Percentiles rank a stretch among this genome's conserved stretches.
These are phyloP conservation scores for Backusella westeae DNA, from an alignment of 192 early-diverging fungal genomes.

Conservation along the genomic window DNA sequence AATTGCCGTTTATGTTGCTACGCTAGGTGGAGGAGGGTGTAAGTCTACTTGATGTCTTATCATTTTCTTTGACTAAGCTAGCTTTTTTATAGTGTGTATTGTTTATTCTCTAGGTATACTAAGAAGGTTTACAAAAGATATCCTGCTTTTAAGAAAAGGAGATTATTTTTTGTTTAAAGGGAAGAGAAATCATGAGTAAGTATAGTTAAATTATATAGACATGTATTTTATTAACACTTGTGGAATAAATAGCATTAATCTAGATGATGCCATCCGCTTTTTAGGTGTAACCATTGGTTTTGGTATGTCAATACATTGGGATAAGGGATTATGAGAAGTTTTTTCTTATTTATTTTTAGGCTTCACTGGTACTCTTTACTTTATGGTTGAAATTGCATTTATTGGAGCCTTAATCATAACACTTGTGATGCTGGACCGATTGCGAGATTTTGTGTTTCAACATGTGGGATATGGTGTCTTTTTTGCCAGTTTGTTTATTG, in stretches of 20 bases:
- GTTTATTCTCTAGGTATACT: slow-evolving; percentile 31
- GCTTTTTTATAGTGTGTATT: slow-evolving; percentile 19
- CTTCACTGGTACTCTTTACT: slow-evolving; percentile 34
- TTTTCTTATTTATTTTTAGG: slow-evolving; percentile 17
- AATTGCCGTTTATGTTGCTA: slow-evolving; percentile 23
- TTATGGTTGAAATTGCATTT: slow-evolving; percentile 32
- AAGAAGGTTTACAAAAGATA: slow-evolving; percentile 35
- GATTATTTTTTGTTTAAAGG: slow-evolving; percentile 37
- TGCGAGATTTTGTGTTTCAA: slow-evolving; percentile 20
- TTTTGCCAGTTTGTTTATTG: slow-evolving; percentile 38
- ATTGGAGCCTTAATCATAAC: slow-evolving; percentile 28
- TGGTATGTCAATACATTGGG: slow-evolving; percentile 7
- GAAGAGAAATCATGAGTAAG: slow-evolving; percentile 36
- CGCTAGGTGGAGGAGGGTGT: slow-evolving; percentile 28
- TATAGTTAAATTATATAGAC: background rate
- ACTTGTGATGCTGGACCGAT: slow-evolving; percentile 12
- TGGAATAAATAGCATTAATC: slow-evolving; percentile 18
- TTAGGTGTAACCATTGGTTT: slow-evolving; percentile 36
- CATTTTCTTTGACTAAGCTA: background rate
- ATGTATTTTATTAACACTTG: background rate
- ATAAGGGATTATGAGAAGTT: background rate
- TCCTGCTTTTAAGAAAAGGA: slow-evolving; percentile 24
- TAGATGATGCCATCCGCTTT: slow-evolving; percentile 39
- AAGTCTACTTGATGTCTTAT: background rate
- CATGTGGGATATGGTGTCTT: slow-evolving; percentile 27